Evolutionary conservation across 2,329 filamentous ascomycete species (phyloP).

Genomic region (Bimuria novae-zelandiae): DNA sequence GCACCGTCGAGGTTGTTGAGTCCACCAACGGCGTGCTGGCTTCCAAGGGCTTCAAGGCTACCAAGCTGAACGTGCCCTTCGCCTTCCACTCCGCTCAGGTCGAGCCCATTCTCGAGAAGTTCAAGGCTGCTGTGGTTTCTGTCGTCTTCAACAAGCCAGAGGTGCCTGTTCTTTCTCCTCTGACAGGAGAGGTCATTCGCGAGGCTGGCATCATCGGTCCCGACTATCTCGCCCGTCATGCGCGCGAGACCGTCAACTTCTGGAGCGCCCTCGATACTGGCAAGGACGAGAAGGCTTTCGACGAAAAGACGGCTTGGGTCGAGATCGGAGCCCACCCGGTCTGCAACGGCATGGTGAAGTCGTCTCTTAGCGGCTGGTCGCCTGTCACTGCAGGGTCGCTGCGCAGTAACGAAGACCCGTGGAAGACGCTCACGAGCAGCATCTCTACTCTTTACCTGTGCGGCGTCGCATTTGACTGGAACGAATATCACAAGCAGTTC

Average conservation of each 20-base stretch:
- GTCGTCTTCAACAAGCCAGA: slow-evolving; percentile 63
- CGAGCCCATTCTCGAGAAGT: slow-evolving; percentile 65
- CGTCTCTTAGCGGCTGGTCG: slow-evolving; percentile 58
- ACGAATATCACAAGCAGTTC: slow-evolving; percentile 70
- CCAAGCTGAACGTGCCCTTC: slow-evolving; percentile 67
- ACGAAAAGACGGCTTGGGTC: slow-evolving; percentile 71
- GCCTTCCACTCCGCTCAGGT: slow-evolving; percentile 71
- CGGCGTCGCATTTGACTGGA: slow-evolving; percentile 70
- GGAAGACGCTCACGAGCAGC: slow-evolving; percentile 65
- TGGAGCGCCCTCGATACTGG: slow-evolving; percentile 64
- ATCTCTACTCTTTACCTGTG: slow-evolving; percentile 64
- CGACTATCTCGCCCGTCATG: slow-evolving; percentile 67
- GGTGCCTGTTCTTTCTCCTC: slow-evolving; percentile 69
- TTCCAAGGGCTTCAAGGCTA: slow-evolving; percentile 62
- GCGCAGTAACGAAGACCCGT: slow-evolving; percentile 65
- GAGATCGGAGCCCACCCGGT: slow-evolving; percentile 77
- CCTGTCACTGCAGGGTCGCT: slow-evolving; percentile 64
- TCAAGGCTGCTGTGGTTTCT: slow-evolving; percentile 59
- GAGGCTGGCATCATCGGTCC: slow-evolving; percentile 62
- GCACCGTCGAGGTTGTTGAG: slow-evolving; percentile 63
- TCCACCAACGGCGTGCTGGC: slow-evolving; percentile 56
- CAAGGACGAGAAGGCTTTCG: slow-evolving; percentile 62
- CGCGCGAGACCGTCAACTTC: slow-evolving; percentile 73
- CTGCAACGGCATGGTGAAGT: slow-evolving; percentile 70
- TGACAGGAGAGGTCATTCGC: slow-evolving; percentile 64